Evolutionary conservation across 192 early-diverging fungal genomes (phyloP), one percentile per base, ranked within the genome.

Genomic region (Radiomyces spectabilis): DNA sequence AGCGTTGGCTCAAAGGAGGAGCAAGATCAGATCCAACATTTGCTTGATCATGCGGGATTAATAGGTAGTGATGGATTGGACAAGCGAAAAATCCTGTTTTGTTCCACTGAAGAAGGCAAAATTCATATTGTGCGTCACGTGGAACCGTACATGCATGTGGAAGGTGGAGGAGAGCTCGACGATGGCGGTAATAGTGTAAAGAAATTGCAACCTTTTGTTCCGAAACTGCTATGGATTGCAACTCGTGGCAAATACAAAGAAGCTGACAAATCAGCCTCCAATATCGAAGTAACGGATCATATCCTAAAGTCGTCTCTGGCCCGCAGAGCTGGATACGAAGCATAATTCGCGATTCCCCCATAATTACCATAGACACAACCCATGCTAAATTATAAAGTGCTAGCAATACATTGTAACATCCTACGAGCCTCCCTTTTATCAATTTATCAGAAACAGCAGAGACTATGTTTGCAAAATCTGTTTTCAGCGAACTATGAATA

Each of bases 91-190:
- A 55, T 89, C n/a, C 56, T 87, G 7, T 85, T 83, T 61, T 88
- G 85, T 68, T 74, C 77, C 34, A 79, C 81, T 1, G 78, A 80
- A 53, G 71, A 81, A 39, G 85, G 83, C 1, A 80, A 84, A 24
- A 61, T 71, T 15, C 84, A 87, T 62, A 73, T 91, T 10, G 80
- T 91, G 21, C 72, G 83, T 37, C 84, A 85, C 61, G 54, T 90
- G 30, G 77, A 82, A 27, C 76, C 84, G 8, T 39, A 53, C 30
- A 59, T 86, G 12, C 88, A 91, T 65, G 65, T 87, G 31, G 88
- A 91, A 54, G 74, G 76, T 38, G 66, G 53, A 3, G 64, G 68
- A 62, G 68, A 70, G 45, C 21, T 41, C n/a, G 68, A 70, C 30
- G 68, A 70, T 50, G 68, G 68, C 5, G 61, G 65, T 38, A 55